A percentile compares a stretch with the other conserved stretches of the same genome.
These are phyloP conservation scores for Phytophthora tentaculata DNA, from an alignment of 352 stramenopile genomes.

Conservation along the genomic window DNA sequence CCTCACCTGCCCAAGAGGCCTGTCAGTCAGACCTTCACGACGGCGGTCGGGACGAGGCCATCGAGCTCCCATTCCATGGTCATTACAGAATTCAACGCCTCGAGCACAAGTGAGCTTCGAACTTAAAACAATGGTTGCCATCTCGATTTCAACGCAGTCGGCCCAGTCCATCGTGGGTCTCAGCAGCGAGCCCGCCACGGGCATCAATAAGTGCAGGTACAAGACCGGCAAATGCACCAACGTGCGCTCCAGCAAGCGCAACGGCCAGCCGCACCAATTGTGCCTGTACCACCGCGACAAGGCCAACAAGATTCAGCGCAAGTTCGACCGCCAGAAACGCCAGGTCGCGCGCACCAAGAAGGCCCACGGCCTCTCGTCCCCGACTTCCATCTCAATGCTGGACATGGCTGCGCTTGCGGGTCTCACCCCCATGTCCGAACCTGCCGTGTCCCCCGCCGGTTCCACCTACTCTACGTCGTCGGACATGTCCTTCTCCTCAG, in stretches of 20 bases:
- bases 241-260: constrained; percentile 81
- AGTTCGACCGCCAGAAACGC: constrained; percentile 90
- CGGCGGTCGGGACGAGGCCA: constrained; percentile 16
- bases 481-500: constrained; percentile 33
- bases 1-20: constrained; percentile 9
- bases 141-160: constrained; percentile 29
- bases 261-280: constrained; percentile 87
- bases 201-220: constrained; percentile 72
- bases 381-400: constrained; percentile 39
- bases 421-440: constrained; percentile 23
- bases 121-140: constrained; percentile 32
- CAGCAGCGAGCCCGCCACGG: constrained; percentile 8
- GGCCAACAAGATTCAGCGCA: constrained; percentile 91
- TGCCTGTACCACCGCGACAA: constrained; percentile 90
- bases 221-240: constrained; percentile 91
- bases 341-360: constrained; percentile 71
- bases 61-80: constrained; percentile 9
- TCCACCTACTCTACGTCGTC: constrained; percentile 40
- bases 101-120: constrained; percentile 21
- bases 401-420: constrained; percentile 41
- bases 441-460: constrained; percentile 26
- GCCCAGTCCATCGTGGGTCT: constrained; percentile 22
- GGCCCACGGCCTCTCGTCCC: constrained; percentile 23
- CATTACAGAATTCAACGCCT: constrained; percentile 46
- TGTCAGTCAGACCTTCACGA: constrained; percentile 23